A percentile compares a stretch with the other conserved stretches of the same genome.
Conservation (phyloP, 2,329 filamentous ascomycete genomes). For the Cladosporium velox region DNA sequence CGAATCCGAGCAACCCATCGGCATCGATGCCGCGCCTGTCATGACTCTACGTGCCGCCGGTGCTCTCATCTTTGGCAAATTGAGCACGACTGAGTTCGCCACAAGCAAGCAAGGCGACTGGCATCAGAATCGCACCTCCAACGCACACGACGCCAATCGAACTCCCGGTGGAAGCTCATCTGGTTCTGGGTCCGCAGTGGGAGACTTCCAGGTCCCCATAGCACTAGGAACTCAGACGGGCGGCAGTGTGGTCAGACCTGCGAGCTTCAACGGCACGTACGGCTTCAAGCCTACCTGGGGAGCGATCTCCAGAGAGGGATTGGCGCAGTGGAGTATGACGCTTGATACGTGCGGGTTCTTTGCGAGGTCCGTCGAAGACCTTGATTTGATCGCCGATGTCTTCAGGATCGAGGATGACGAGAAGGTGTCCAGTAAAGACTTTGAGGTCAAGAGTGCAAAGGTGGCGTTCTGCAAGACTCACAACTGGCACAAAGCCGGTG, state of each 20-base stretch:
- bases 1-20: conserved; percentile 41
- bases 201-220: conserved; percentile 63
- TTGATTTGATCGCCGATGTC: conserved; percentile 57
- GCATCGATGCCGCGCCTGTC: conserved; percentile 56
- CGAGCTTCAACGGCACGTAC: conserved; percentile 65
- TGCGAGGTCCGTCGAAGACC: conserved; percentile 58
- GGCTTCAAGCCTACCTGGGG: conserved; percentile 69
- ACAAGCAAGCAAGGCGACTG: conserved; percentile 53
- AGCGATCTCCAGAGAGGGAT: conserved; percentile 62
- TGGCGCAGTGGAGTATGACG: conserved; percentile 59
- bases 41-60: conserved; percentile 56
- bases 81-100: conserved; percentile 66
- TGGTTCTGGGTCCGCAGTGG: conserved; percentile 67
- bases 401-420: conserved; percentile 59
- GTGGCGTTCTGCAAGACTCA: conserved; percentile 59
- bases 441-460: conserved; percentile 49
- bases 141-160: conserved; percentile 55
- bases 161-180: conserved; percentile 70
- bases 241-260: conserved; percentile 65
- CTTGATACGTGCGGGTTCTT: conserved; percentile 66
- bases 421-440: conserved; percentile 13
- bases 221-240: conserved; percentile 67
- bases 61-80: conserved; percentile 60
- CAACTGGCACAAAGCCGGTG: conserved; percentile 50
- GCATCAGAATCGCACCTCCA: conserved; percentile 49